phyloP scores from a whole-genome alignment of 2,329 filamentous ascomycete species.

The Venturia effusa region DNA sequence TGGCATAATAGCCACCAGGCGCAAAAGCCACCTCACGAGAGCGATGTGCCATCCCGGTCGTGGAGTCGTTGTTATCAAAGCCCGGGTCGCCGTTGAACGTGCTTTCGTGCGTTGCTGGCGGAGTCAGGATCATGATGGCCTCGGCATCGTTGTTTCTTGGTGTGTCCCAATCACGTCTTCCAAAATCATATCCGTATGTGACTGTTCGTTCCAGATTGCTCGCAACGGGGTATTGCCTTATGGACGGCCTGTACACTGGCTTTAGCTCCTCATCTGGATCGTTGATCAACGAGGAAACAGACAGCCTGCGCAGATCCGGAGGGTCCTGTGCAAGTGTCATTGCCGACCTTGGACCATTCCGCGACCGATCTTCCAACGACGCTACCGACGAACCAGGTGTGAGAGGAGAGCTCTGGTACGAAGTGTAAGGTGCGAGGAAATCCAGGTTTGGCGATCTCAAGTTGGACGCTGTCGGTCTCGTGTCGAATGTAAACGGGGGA shows the following conservation, averaged over 20 bases:
- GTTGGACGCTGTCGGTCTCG: slow-evolving; percentile 15
- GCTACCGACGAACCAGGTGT: slow-evolving; percentile 32
- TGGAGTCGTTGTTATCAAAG: slow-evolving; percentile 16
- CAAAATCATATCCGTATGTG: slow-evolving; percentile 62
- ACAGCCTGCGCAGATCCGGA: slow-evolving; percentile 43
- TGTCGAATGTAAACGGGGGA: slow-evolving; percentile 1
- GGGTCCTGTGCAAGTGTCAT: slow-evolving; percentile 21
- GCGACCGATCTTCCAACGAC: slow-evolving; percentile 22
- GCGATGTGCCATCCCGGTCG: slow-evolving; percentile 33
- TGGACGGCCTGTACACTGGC: slow-evolving; percentile 1
- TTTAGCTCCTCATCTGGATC: slow-evolving; percentile 29
- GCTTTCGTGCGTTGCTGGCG: slow-evolving; percentile 21
- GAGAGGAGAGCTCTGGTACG: slow-evolving; percentile 32
- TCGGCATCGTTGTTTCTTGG: slow-evolving; percentile 59
- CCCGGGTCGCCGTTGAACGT: slow-evolving; percentile 23
- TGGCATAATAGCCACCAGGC: slow-evolving; percentile 57
- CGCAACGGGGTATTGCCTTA: not conserved
- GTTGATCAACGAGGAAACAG: slow-evolving; percentile 54
- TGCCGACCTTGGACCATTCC: slow-evolving; percentile 8
- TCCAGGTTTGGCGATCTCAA: slow-evolving; percentile 25
- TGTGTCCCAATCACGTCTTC: slow-evolving; percentile 57
- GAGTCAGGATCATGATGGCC: slow-evolving; percentile 43
- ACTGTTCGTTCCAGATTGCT: slow-evolving; percentile 17
- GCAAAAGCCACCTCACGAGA: slow-evolving; percentile 43
- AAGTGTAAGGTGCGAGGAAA: slow-evolving; percentile 24